phyloP scores from a whole-genome alignment of 2,329 filamentous ascomycete genomes.

The Paecilomyces variotii region DNA sequence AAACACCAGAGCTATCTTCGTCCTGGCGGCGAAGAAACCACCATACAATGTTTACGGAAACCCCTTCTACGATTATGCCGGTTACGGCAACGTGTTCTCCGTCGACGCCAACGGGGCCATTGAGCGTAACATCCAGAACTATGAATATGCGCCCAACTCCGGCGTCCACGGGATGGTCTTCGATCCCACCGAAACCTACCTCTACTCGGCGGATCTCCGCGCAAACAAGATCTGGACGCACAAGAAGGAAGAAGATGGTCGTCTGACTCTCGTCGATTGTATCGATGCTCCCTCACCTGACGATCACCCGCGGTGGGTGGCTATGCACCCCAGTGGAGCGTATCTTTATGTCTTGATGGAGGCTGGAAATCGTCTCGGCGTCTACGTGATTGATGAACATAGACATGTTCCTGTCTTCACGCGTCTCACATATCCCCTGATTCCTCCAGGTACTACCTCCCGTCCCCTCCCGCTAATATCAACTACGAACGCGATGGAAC shows the following conservation, averaged over 20 bases:
- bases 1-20: conserved; percentile 83
- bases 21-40: conserved; percentile 67
- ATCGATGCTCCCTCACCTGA: conserved; percentile 61
- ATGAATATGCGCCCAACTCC: conserved; percentile 36
- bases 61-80: conserved; percentile 81
- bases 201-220: conserved; percentile 43
- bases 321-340: conserved; percentile 67
- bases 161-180: conserved; percentile 44
- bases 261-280: conserved; percentile 61
- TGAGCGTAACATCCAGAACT: conserved; percentile 37
- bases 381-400: conserved; percentile 68
- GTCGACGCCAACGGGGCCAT: conserved; percentile 36
- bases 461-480: too few relatives aligned
- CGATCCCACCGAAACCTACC: conserved; percentile 35
- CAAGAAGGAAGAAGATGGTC: conserved; percentile 58
- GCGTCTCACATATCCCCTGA: conserved; percentile 65
- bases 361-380: conserved; percentile 73
- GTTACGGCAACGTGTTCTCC: conserved; percentile 63
- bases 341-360: conserved; percentile 87
- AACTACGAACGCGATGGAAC: too few relatives aligned
- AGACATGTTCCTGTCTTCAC: conserved; percentile 74
- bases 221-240: conserved; percentile 66
- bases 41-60: conserved; percentile 83
- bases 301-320: conserved; percentile 84
- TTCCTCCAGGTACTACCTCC: conserved; percentile 59